Evolutionary conservation across 306 rosid genomes (phyloP).

Genomic region (Prunus mira): DNA sequence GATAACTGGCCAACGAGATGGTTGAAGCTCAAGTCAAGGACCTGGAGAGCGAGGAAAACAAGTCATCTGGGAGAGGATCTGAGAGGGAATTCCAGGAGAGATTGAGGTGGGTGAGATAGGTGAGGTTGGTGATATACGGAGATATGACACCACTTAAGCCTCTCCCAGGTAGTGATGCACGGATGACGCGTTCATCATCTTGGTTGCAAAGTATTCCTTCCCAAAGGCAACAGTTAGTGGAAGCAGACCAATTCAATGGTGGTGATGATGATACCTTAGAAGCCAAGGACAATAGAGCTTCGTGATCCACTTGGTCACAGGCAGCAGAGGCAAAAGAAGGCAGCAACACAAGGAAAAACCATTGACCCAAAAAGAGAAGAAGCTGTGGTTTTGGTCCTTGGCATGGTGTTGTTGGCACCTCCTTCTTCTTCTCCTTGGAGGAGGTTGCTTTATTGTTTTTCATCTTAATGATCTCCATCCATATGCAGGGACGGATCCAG

Average conservation of each 20-base stretch:
- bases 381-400: too few species aligned
- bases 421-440: too few species aligned
- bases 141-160: not conserved
- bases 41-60: constrained; percentile 8
- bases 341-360: not conserved
- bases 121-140: not conserved
- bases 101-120: not conserved
- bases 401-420: too few species aligned
- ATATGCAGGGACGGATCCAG: too few species aligned
- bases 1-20: not conserved
- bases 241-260: constrained; percentile 1
- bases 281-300: not conserved
- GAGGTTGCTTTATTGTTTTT: constrained; percentile 6
- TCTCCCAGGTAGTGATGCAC: not conserved
- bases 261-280: constrained; percentile 2
- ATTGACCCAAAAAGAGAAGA: not conserved
- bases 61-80: not conserved
- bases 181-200: not conserved
- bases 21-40: constrained; percentile 5
- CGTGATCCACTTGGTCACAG: not conserved
- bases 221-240: not conserved
- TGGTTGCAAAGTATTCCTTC: not conserved
- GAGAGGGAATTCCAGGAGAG: not conserved
- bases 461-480: not conserved
- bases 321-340: not conserved